These are phyloP conservation scores for Endoconidiophora laricicola DNA, from an alignment of 2,329 filamentous ascomycete species.

Conservation along the genomic window DNA sequence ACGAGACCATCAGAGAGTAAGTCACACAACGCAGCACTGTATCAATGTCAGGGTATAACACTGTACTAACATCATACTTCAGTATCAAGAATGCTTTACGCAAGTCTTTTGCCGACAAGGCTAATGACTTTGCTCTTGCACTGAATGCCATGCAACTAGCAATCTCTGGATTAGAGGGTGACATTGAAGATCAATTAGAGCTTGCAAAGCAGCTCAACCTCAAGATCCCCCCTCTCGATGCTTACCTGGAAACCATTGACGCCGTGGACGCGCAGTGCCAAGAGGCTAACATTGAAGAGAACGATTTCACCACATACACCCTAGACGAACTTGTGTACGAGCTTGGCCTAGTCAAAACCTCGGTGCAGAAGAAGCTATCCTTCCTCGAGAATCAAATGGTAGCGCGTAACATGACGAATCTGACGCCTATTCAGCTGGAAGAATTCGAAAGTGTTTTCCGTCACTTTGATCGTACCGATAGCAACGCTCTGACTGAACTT, in stretches of 20 bases:
- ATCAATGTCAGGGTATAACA: neutral
- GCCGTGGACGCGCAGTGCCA: constrained; percentile 75
- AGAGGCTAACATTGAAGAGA: constrained; percentile 97
- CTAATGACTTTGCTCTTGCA: constrained; percentile 91
- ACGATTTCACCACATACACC: constrained; percentile 98
- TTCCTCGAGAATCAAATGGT: constrained; percentile 99
- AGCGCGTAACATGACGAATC: constrained; percentile 93
- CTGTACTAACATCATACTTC: neutral
- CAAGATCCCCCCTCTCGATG: constrained; percentile 75
- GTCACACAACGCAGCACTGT: constrained; percentile 18
- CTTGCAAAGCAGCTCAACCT: constrained; percentile 75
- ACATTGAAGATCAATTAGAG: constrained; percentile 82
- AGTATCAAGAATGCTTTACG: constrained; percentile 91
- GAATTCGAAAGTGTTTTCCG: constrained; percentile 98
- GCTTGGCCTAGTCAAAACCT: constrained; percentile 74
- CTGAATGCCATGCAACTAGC: constrained; percentile 89
- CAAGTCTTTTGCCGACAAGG: constrained; percentile 89
- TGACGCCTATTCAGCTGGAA: constrained; percentile 94
- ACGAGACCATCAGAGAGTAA: constrained; percentile 91
- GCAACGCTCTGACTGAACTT: constrained; percentile 77
- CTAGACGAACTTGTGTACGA: constrained; percentile 95
- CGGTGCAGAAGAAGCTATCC: constrained; percentile 86
- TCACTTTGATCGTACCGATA: constrained; percentile 88
- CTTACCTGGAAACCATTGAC: constrained; percentile 76
- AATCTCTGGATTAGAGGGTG: constrained; percentile 91